Evolutionary conservation across 1,284 basidiomycete genomes (phyloP).

Genomic region (Apiotrichum brassicae): DNA sequence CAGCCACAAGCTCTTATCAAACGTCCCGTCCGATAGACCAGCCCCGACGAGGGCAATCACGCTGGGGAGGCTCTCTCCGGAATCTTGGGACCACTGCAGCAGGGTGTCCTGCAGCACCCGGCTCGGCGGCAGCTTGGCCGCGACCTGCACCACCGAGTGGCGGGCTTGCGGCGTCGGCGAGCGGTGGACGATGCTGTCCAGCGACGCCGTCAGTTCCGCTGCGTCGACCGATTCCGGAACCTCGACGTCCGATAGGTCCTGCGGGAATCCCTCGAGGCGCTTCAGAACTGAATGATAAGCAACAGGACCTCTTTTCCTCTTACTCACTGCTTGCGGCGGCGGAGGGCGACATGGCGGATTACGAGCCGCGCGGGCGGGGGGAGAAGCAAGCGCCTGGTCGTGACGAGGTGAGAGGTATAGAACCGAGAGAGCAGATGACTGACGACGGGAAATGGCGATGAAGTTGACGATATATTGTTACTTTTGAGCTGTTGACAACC

Average conservation of each 20-base stretch:
- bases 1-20: constrained; percentile 10
- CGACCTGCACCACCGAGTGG: constrained; percentile 11
- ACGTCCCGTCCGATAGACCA: constrained; percentile 4
- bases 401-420: too few relatives aligned
- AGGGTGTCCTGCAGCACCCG: constrained; percentile 5
- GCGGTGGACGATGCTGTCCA: constrained; percentile 2
- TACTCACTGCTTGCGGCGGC: too few relatives aligned
- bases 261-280: constrained; percentile 17
- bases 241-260: constrained; percentile 8
- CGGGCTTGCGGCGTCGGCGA: constrained; percentile 12
- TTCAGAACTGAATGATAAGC: constrained; percentile 16
- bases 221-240: not conserved
- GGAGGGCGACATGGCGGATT: too few relatives aligned
- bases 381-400: too few relatives aligned
- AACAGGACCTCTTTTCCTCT: too few relatives aligned
- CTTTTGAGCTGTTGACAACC: too few relatives aligned
- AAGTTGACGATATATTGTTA: too few relatives aligned
- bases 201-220: constrained; percentile 6
- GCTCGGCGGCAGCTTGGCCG: constrained; percentile 2
- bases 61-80: not conserved
- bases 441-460: too few relatives aligned
- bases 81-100: constrained; percentile 7
- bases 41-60: not conserved
- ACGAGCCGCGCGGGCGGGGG: too few relatives aligned
- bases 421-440: too few relatives aligned